Evolutionary conservation across 2,329 filamentous ascomycete genomes (phyloP).

Genomic region (Pestalotiopsis sp.): DNA sequence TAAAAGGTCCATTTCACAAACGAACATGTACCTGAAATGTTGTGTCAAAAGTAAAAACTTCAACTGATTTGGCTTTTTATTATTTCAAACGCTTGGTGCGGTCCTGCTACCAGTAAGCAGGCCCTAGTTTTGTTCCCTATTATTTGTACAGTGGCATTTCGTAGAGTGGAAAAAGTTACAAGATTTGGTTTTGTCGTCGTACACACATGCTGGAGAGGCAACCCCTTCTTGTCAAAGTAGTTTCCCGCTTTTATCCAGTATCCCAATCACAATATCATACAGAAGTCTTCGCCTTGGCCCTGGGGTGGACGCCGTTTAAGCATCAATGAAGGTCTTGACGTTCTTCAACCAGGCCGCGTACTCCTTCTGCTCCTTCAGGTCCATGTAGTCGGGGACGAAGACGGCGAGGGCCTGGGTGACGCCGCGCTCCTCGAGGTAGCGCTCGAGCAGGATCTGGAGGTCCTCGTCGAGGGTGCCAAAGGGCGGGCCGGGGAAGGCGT

Average conservation of each 20-base stretch:
- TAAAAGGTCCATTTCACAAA: no score
- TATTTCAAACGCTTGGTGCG: not conserved
- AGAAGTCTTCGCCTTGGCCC: not conserved
- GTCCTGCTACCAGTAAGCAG: not conserved
- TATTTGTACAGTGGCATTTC: conserved; percentile 9
- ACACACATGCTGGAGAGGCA: conserved; percentile 1
- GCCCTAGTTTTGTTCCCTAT: not conserved
- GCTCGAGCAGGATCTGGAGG: conserved; percentile 87
- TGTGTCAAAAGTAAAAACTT: conserved; percentile 23
- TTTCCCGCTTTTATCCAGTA: not conserved
- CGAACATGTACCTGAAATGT: no score
- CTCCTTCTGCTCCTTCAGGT: conserved; percentile 98
- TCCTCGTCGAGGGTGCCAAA: conserved; percentile 96
- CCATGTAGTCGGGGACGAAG: conserved; percentile 95
- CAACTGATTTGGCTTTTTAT: not conserved
- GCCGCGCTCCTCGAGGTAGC: conserved; percentile 92
- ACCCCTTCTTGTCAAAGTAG: not conserved
- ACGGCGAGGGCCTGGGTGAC: conserved; percentile 84
- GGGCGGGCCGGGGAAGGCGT: conserved; percentile 85
- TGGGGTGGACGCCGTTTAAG: conserved; percentile 41
- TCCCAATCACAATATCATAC: conserved; percentile 1
- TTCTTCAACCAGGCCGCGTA: conserved; percentile 89
- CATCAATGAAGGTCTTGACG: conserved; percentile 83
- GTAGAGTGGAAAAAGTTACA: conserved; percentile 12
- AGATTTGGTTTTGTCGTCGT: not conserved